Base-by-base conservation (phyloP, 352 stramenopile genomes). In the Blastocystis sp. region DNA sequence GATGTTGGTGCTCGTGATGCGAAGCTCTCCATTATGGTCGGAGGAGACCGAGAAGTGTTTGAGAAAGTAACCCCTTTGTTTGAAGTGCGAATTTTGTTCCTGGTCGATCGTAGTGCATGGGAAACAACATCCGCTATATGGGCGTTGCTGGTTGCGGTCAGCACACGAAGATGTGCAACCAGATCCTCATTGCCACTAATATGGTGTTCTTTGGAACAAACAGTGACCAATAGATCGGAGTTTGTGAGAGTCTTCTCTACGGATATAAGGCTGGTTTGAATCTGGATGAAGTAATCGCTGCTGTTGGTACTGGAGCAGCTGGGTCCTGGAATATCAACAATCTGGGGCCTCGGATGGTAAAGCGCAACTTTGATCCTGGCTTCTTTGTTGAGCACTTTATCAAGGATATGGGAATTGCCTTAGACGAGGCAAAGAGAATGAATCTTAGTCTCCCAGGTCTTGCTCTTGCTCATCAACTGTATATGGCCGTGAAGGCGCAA, bases 81-180 rank as follows among this genome's bases (percentile, higher is more conserved):
- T 79, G 93, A 94, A 62, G 91, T 95, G 53, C 94, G 41, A 3
- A 45, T 54, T 43, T 45, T 54, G 1, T 76, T 18, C 47, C 26
- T 5, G 0, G 15, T 88, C 8, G 4, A 50, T n/a, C 70, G 9
- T 62, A 88, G 77, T 88, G 77, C 53, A 88, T 97, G 92, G 94
- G 94, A 84, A 95, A 95, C 87, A 96, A 95, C 43, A 91, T 96
- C 76, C 92, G 92, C 5, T 93, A 96, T 90, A 96, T 96, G 93
- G 94, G 94, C 34, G 91, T 91, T 8, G 88, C 94, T 11, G 94
- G 94, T 1, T 92, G 93, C 45, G 94, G 94, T 0, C 94, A 96
- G 87, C 93, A 95, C 88, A 96, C 94, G 18, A 96, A 97, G 92
- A 95, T 96, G 93, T 93, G 96, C 75, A 97, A 96, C 90, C 94